Evolutionary conservation across 2,329 filamentous ascomycete genomes (phyloP).

Genomic region (Zymoseptoria tritici): DNA sequence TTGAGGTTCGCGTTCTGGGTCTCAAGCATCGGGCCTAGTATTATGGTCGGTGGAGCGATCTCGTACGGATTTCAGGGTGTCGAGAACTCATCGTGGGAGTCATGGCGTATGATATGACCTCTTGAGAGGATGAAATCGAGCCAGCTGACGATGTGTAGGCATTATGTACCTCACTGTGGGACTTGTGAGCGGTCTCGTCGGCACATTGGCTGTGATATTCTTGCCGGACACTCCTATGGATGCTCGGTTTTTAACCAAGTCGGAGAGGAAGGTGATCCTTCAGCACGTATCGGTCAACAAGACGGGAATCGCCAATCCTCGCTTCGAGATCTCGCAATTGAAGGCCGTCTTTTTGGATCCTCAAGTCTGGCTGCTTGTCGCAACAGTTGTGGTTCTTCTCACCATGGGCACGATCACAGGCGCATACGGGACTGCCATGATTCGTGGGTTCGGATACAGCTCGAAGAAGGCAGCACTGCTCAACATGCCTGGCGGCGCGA

Average conservation of each 20-base stretch:
- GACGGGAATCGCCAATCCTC: slow-evolving; percentile 24
- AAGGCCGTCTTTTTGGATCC: slow-evolving; percentile 55
- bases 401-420: slow-evolving; percentile 34
- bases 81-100: neutral
- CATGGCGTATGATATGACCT: too few relatives aligned
- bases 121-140: too few relatives aligned
- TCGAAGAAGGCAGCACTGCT: slow-evolving; percentile 26
- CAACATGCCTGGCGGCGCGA: slow-evolving; percentile 53
- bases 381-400: slow-evolving; percentile 22
- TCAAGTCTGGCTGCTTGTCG: slow-evolving; percentile 39
- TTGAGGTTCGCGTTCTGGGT: slow-evolving; percentile 59
- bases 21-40: slow-evolving; percentile 51
- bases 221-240: slow-evolving; percentile 28
- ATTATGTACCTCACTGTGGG: slow-evolving; percentile 39
- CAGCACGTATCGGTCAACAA: slow-evolving; percentile 39
- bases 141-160: slow-evolving; percentile 8
- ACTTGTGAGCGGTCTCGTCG: slow-evolving; percentile 33
- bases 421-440: slow-evolving; percentile 29
- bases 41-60: slow-evolving; percentile 48
- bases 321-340: slow-evolving; percentile 46
- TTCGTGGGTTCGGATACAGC: slow-evolving; percentile 26
- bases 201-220: slow-evolving; percentile 25
- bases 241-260: slow-evolving; percentile 19
- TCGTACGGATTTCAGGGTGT: slow-evolving; percentile 51
- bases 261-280: slow-evolving; percentile 39